Base-by-base conservation (phyloP, 805 yeast genomes). In the Ogataea pini region DNA sequence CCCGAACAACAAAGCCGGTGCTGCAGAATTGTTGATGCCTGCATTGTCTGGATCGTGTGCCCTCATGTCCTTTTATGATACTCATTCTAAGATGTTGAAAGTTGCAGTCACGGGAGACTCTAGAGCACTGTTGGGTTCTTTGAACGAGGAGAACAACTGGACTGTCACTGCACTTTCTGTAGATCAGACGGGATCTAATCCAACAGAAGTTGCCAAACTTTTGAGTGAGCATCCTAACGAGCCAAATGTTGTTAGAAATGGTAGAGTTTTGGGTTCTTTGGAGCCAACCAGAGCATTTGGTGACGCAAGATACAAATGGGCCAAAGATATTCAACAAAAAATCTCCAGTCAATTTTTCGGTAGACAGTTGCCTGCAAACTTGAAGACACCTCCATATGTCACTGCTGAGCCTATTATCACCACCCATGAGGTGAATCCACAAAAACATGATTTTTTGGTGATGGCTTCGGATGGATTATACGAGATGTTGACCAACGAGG, bases 211-310 rank as follows among this genome's bases (percentile, higher is more conserved):
- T 16, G 85, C 82, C 19, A 78, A 97, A 54, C 79, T 94, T 48
- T 78, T 83, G 42, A 72, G 80, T 27, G 97, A 91, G 68, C 99
- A 94, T 69, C 99, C 99, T 1, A 84, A 83, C 51, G 97, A 92
- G 68, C 86, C 89, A 28, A 82, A 83, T 43, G 96, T 85, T 37
- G 78, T 92, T 29, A 76, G 86, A 55, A 81, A 88, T 52, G 99
- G 98, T 4, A 80, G 99, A 60, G 87, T 94, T 9, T 75, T 94
- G 56, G 99, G 99, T 0, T 82, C 94, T 9, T 76, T 94, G 53
- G 98, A 94, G 68, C 99, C 99, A 12, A 82, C 96, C 0, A 77
- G 99, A 60, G 96, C 98, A 1, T 94, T 94, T 73, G 99, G 99
- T 41, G 99, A 94, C 67, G 96, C 96, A 50, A 79, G 97, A 52